Base-by-base conservation (phyloP, 1,139 yeast species). In the Taphrina confusa region DNA sequence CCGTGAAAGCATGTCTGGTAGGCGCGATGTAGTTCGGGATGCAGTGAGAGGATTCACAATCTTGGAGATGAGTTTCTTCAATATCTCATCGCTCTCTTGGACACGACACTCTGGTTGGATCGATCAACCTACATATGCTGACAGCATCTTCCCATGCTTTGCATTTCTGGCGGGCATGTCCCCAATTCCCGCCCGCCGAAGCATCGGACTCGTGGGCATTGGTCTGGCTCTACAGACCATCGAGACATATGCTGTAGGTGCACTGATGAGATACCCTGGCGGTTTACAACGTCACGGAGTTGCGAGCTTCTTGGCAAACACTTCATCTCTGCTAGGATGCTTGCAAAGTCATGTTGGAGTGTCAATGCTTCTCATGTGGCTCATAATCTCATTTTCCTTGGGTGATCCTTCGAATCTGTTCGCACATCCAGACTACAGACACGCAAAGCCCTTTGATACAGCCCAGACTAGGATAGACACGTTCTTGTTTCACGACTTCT, bases 91-190 rank as follows among this genome's bases (percentile, higher is more conserved):
- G n/a, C 14, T 27, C 14, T 9, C 30, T 5, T 37, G 45, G 20
- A 22, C 40, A 5, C 20, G 22, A 6, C 55, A 49, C 34, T 49
- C 55, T 9, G 55, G 20, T 34, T 49, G 25, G 22, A 49, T 49
- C 23, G 55, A 23, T 22, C 55, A 49, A 12, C 31, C 40, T 9
- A 36, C 55, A 30, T 49, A 49, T 36, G 55, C 55, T 5, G 55
- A 49, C 45, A 49, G 45, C 6, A 23, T 49, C 3, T 49, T 49
- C 18, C 55, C 55, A 14, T 18, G 45, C 30, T 49, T 49, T 27
- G 45, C 36, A 4, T 49, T 49, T 27, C 14, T 49, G 12, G 31
- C 55, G 12, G 55, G 55, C 31, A 49, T 49, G 55, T 34, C 55
- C 22, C 44, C 25, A n/a, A 34, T 20, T 1, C 44, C 44, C 4